phyloP scores from a whole-genome alignment of 106 monocot genomes.

The Dioscorea alata region DNA sequence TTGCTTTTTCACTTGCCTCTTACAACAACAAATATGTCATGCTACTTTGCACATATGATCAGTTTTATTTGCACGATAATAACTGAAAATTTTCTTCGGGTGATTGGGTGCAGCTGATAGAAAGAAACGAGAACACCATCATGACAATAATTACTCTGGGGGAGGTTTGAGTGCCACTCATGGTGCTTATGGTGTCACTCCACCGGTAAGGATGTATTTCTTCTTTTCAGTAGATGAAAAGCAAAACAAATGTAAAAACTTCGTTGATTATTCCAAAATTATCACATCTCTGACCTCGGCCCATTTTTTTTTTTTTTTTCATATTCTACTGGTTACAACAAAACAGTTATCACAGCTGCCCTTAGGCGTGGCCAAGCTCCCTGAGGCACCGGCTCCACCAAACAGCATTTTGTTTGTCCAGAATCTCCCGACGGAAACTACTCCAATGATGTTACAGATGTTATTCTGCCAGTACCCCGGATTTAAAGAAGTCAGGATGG shows the following conservation, averaged over 20 bases:
- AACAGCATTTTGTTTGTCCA: constrained; percentile 92
- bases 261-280: neutral
- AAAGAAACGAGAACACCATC: constrained; percentile 69
- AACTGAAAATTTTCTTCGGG: neutral
- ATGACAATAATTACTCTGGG: constrained; percentile 58
- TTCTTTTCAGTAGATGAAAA: neutral
- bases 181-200: constrained; percentile 63
- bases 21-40: too few relatives aligned
- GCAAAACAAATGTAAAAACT: neutral
- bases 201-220: constrained; percentile 45
- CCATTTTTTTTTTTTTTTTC: too few relatives aligned
- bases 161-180: constrained; percentile 43
- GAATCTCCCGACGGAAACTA: constrained; percentile 86
- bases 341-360: constrained; percentile 67
- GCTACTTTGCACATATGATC: too few relatives aligned
- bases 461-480: constrained; percentile 88
- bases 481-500: constrained; percentile 94
- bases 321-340: neutral
- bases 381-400: constrained; percentile 64
- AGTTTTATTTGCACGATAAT: too few relatives aligned
- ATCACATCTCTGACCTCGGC: neutral
- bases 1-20: too few relatives aligned
- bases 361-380: constrained; percentile 54
- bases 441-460: constrained; percentile 93
- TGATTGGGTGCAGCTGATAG: constrained; percentile 55